Percentiles rank a stretch among this genome's conserved stretches.
These are phyloP conservation scores for Pelargonium cotyledonis DNA, from an alignment of 441 rosid genomes.

Conservation along the genomic window DNA sequence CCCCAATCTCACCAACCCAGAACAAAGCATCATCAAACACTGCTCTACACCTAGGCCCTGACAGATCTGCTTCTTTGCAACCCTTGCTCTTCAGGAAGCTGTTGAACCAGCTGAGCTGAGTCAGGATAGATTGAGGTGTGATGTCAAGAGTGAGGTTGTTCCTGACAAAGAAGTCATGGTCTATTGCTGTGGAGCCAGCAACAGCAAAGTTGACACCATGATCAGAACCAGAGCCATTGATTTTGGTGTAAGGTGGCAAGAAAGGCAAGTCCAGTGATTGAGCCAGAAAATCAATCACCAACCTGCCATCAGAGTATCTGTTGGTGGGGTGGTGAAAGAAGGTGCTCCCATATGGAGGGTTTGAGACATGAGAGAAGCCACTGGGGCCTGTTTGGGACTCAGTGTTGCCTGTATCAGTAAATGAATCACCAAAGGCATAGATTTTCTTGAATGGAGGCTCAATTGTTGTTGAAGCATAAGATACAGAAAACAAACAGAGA, in stretches of 20 bases:
- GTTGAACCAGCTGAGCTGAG: conserved; percentile 63
- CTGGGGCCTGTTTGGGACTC: conserved; percentile 48
- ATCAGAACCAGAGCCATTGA: conserved; percentile 18
- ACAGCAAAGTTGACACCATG: conserved; percentile 84
- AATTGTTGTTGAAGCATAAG: conserved; percentile 18
- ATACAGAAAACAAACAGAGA: conserved; percentile 13
- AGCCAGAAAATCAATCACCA: conserved; percentile 76
- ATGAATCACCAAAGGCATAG: conserved; percentile 88
- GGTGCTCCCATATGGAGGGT: conserved; percentile 65
- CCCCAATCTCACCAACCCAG: conserved; percentile 94
- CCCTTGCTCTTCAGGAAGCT: conserved; percentile 45
- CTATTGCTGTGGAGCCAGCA: conserved; percentile 77
- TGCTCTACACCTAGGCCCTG: conserved; percentile 34
- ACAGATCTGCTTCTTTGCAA: conserved; percentile 25
- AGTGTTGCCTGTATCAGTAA: conserved; percentile 94
- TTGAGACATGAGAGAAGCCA: conserved; percentile 78
- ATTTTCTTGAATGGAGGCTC: conserved; percentile 55
- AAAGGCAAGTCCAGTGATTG: conserved; percentile 56
- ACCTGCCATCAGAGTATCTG: conserved; percentile 88
- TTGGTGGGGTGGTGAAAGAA: conserved; percentile 71
- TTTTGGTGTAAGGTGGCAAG: conserved; percentile 56
- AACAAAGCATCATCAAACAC: conserved; percentile 51
- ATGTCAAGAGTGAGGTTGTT: conserved; percentile 58
- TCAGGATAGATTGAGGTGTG: conserved; percentile 67
- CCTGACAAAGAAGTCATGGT: conserved; percentile 60